Percentiles rank a stretch among this genome's conserved stretches.
phyloP scores from a whole-genome alignment of 805 yeast genomes.

The Candida ulmi region DNA sequence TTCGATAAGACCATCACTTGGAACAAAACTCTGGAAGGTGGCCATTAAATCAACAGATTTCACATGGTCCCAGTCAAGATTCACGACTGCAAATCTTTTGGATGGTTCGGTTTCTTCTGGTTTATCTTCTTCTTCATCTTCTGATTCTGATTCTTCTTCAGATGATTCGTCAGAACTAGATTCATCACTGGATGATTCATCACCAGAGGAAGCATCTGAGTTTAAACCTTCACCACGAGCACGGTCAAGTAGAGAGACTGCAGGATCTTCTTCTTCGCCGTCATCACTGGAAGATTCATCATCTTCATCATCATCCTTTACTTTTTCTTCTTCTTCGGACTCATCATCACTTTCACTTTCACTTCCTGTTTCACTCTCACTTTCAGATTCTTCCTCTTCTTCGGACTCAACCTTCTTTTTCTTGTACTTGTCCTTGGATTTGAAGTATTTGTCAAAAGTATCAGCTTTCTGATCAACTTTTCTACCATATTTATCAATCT shows the following conservation, averaged over 20 bases:
- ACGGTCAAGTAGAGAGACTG: slow-evolving; percentile 34
- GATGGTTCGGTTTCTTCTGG: slow-evolving; percentile 91
- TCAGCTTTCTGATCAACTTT: slow-evolving; percentile 43
- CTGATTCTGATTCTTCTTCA: slow-evolving; percentile 42
- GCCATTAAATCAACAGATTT: slow-evolving; percentile 84
- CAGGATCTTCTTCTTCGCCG: slow-evolving; percentile 18
- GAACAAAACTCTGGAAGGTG: slow-evolving; percentile 80
- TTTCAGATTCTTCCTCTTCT: slow-evolving; percentile 9
- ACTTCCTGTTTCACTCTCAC: slow-evolving; percentile 25
- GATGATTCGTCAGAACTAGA: slow-evolving; percentile 31
- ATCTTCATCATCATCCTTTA: slow-evolving; percentile 4
- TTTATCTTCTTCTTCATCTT: slow-evolving; percentile 52
- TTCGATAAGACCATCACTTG: slow-evolving; percentile 61
- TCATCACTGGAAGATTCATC: neutral
- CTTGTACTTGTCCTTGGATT: slow-evolving; percentile 35
- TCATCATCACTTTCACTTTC: slow-evolving; percentile 3
- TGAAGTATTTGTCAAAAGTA: neutral
- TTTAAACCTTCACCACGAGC: slow-evolving; percentile 65
- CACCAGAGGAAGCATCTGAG: slow-evolving; percentile 35
- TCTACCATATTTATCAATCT: slow-evolving; percentile 86
- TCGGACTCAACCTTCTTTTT: slow-evolving; percentile 8
- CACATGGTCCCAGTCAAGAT: slow-evolving; percentile 97
- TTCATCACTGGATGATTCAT: slow-evolving; percentile 37
- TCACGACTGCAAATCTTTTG: slow-evolving; percentile 79
- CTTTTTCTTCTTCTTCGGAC: slow-evolving; percentile 12